These are phyloP conservation scores for Elaeis oleifera DNA, from an alignment of 202 grass and related monocot genomes.

Conservation along the genomic window DNA sequence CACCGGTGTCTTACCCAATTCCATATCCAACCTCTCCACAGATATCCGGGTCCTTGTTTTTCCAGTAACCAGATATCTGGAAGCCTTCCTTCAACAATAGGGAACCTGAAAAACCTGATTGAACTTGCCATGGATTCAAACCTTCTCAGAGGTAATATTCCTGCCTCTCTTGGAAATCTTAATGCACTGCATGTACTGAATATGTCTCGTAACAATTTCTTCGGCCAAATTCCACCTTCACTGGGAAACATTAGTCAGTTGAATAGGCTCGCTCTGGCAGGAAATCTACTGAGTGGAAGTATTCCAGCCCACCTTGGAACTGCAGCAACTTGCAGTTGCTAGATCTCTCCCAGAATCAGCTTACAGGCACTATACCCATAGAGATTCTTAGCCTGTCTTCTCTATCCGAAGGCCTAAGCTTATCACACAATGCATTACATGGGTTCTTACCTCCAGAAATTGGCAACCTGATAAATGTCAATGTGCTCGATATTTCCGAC, in stretches of 20 bases:
- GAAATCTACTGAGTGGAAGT: constrained; percentile 23
- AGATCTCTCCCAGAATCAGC: constrained; percentile 23
- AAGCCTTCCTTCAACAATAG: constrained; percentile 16
- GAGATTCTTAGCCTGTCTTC: constrained; percentile 30
- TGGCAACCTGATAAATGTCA: constrained; percentile 23
- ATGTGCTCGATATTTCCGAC: constrained; percentile 15
- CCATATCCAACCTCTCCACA: constrained; percentile 19
- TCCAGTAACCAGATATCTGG: constrained; percentile 29
- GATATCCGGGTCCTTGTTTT: not conserved
- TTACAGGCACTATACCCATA: constrained; percentile 32
- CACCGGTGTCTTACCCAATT: no score
- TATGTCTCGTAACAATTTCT: not conserved
- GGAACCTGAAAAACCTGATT: constrained; percentile 15
- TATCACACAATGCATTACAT: constrained; percentile 35
- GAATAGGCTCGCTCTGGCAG: not conserved
- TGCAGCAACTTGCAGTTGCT: no score
- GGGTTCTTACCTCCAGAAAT: constrained; percentile 35
- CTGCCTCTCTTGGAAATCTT: constrained; percentile 20
- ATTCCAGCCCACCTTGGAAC: constrained; percentile 29
- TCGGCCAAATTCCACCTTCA: constrained; percentile 31
- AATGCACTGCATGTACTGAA: no score
- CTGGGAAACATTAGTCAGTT: constrained; percentile 24
- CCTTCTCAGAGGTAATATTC: constrained; percentile 27
- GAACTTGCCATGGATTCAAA: not conserved
- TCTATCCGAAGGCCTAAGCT: constrained; percentile 18